phyloP scores from a whole-genome alignment of 2,329 filamentous ascomycete genomes.

The Orbilia blumenaviensis region DNA sequence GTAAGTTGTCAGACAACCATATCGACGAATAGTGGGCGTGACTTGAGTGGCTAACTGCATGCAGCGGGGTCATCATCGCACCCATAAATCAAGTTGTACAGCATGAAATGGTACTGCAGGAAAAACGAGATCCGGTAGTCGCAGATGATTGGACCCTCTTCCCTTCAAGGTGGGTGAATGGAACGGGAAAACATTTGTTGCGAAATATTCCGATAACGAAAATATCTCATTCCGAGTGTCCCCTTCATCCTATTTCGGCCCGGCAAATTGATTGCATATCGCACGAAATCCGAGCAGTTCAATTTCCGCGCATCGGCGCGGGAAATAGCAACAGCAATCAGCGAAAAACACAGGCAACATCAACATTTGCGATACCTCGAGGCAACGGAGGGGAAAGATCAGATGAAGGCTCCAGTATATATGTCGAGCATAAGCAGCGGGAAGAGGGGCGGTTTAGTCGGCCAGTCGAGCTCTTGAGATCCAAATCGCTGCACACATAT shows the following conservation, averaged over 20 bases:
- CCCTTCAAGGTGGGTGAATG: slow-evolving; percentile 10
- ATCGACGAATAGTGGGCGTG: slow-evolving; percentile 1
- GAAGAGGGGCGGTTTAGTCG: slow-evolving; percentile 35
- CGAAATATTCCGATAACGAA: slow-evolving; percentile 38
- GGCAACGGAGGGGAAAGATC: slow-evolving; percentile 33
- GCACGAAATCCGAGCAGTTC: slow-evolving; percentile 24
- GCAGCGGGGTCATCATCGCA: slow-evolving; percentile 3
- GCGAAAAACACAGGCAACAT: neutral
- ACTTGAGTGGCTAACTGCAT: slow-evolving; percentile 28
- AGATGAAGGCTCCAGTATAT: slow-evolving; percentile 39
- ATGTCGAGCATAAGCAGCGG: neutral
- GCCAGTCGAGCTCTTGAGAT: slow-evolving; percentile 45
- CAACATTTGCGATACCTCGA: neutral
- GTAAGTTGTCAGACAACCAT: neutral
- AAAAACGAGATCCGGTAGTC: slow-evolving; percentile 44
- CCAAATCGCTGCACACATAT: slow-evolving; percentile 30
- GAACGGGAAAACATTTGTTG: slow-evolving; percentile 8
- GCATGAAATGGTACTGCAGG: slow-evolving; percentile 26
- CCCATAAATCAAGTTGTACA: neutral
- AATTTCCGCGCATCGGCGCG: slow-evolving; percentile 32
- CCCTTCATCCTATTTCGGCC: slow-evolving; percentile 48
- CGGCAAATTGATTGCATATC: slow-evolving; percentile 36
- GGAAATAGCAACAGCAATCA: slow-evolving; percentile 4
- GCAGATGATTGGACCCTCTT: slow-evolving; percentile 40
- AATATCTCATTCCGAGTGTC: slow-evolving; percentile 53